phyloP scores from a whole-genome alignment of 768 basidiomycete species.

The Tremella mesenterica region DNA sequence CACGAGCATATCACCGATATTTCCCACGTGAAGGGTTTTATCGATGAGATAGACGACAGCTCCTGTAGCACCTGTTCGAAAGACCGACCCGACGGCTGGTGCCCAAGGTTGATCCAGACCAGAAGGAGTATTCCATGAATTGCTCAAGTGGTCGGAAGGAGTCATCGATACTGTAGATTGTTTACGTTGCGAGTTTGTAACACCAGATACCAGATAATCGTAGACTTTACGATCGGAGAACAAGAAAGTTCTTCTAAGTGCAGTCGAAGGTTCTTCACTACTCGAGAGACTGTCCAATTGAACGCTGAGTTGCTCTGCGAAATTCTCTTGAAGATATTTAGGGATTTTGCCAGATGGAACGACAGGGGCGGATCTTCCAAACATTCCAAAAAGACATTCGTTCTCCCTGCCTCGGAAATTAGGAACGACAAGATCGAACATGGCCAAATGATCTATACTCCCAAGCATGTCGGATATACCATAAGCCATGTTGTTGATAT shows the following conservation, averaged over 20 bases:
- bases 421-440: slow-evolving; percentile 85
- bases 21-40: slow-evolving; percentile 77
- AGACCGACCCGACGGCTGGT: slow-evolving; percentile 44
- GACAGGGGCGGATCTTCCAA: slow-evolving; percentile 63
- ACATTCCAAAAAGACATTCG: slow-evolving; percentile 93
- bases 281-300: slow-evolving; percentile 53
- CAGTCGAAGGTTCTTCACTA: slow-evolving; percentile 60
- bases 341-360: slow-evolving; percentile 51
- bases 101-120: slow-evolving; percentile 21
- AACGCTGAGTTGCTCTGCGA: slow-evolving; percentile 55
- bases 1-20: slow-evolving; percentile 78
- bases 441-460: slow-evolving; percentile 61
- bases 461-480: slow-evolving; percentile 93
- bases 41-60: slow-evolving; percentile 76
- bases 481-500: slow-evolving; percentile 85
- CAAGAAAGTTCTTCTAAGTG: slow-evolving; percentile 78
- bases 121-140: slow-evolving; percentile 5
- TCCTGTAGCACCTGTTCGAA: slow-evolving; percentile 68
- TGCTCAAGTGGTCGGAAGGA: slow-evolving; percentile 22
- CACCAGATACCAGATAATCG: slow-evolving; percentile 48
- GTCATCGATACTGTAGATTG: slow-evolving; percentile 59
- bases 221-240: slow-evolving; percentile 73
- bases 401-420: slow-evolving; percentile 66
- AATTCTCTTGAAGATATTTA: slow-evolving; percentile 76
- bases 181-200: slow-evolving; percentile 53